Base-by-base conservation (phyloP, 768 basidiomycete genomes). In the Mycena floridula region DNA sequence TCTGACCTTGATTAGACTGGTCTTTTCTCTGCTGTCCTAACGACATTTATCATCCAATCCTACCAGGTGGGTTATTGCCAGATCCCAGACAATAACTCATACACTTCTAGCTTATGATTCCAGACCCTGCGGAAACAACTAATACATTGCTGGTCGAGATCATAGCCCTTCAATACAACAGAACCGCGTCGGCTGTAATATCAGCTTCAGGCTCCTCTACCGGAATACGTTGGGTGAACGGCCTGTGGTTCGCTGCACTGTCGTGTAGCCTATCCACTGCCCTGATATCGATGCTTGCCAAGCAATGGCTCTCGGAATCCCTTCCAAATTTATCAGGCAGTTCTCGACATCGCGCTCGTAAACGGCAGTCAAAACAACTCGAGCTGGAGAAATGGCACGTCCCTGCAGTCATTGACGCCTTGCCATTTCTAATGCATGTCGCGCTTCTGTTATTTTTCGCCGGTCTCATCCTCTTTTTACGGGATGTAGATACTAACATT, bases 221-320 rank as follows among this genome's bases (percentile, higher is more conserved):
- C 11, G 58, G 66, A 26, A 59, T 68, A 16, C 59, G 50, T 22
- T 68, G 65, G 61, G 69, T 72, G 2, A 73, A 72, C 44, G 70
- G 70, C 2, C 59, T 72, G 7, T 73, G 72, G 72, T 72, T 73
- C 49, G 62, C 67, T 12, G 67, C 68, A 13, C 55, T 72, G 21
- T 56, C 66, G 4, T 70, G 61, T 52, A 68, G 68, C 46, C 61
- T 72, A 25, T 66, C 68, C 3, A 64, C 67, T 5, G 69, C 69
- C 5, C 54, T 73, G 1, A 57, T 69, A 38, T 67, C 70, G n/a
- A 71, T 72, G 67, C 61, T 72, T 1, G 65, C 67, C 3, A 70
- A 72, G 37, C 72, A 72, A 53, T 73, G 72, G 72, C 54, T 71
- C 6, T 64, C 70, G 36, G 54, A 54, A 18, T 66, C 65, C 30